phyloP scores from a whole-genome alignment of 2,329 filamentous ascomycete species.

The Blastomyces parvus region DNA sequence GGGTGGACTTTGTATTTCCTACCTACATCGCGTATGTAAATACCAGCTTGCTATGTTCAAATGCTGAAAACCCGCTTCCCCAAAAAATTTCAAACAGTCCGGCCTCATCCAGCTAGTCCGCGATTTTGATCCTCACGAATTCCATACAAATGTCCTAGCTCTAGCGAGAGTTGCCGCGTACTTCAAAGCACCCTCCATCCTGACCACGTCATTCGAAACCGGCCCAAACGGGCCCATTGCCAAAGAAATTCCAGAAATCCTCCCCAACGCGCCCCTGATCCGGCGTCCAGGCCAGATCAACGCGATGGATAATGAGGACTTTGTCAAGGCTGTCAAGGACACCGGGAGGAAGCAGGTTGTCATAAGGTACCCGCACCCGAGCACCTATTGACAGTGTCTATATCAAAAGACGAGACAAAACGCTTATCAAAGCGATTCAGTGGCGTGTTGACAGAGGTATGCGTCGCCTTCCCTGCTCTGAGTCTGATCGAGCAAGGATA shows the following conservation, averaged over 20 bases:
- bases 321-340: slow-evolving; percentile 55
- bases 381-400: too few species aligned
- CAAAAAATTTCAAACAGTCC: not conserved
- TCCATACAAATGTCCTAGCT: slow-evolving; percentile 57
- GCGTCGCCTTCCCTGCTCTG: slow-evolving; percentile 63
- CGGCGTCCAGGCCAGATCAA: slow-evolving; percentile 62
- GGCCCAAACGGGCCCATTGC: slow-evolving; percentile 64
- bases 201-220: slow-evolving; percentile 59
- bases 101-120: slow-evolving; percentile 42
- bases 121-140: slow-evolving; percentile 58
- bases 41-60: too few species aligned
- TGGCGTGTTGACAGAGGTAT: slow-evolving; percentile 67
- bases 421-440: slow-evolving; percentile 21
- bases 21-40: too few species aligned
- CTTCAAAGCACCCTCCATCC: slow-evolving; percentile 58
- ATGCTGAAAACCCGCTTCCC: not conserved
- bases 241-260: slow-evolving; percentile 58
- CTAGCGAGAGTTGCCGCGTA: slow-evolving; percentile 57
- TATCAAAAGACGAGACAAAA: not conserved
- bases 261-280: slow-evolving; percentile 57
- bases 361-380: slow-evolving; percentile 28
- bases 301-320: slow-evolving; percentile 65
- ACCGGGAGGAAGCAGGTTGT: slow-evolving; percentile 61
- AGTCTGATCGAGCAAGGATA: slow-evolving; percentile 62
- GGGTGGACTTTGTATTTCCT: too few species aligned